Evolutionary conservation across 805 yeast species (phyloP), one percentile per base, ranked within the genome.

Genomic region (Zygotorulaspora florentina): DNA sequence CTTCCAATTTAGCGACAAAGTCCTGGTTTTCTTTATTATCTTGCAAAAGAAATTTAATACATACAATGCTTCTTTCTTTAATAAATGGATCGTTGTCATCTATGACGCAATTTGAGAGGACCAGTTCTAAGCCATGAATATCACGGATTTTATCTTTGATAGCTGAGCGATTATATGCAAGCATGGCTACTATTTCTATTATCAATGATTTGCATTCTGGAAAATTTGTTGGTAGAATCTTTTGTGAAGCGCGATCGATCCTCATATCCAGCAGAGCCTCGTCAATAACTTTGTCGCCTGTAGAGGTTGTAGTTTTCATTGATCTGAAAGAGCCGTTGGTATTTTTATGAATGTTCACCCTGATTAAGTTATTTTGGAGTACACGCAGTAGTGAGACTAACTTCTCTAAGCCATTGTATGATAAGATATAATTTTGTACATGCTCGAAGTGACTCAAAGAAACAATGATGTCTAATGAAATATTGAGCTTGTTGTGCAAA

Each of bases 81-180:
- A 86, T 83, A 48, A 75, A 91, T 0, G 97, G 98, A 62, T 93
- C 95, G 60, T 86, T 80, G 37, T 81, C 83, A 62, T 91, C 98
- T 42, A 93, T 81, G 33, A 85, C 78, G 67, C 97, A 90, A 51
- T 83, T 84, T 7, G 90, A 84, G 18, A 91, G 68, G 0, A 90
- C 73, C 15, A 87, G 65, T 43, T 81, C 87, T 11, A 91, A 62
- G 0, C 88, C 95, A 38, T 84, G 86, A 0, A 71, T 54, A 25
- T 75, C 75, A 39, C 97, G 69, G 29, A 86, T 69, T 35, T 66
- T 61, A 46, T 90, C 91, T 60, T 91, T 96, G 4, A 79, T 75
- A 4, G 69, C 69, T 37, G 64, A 68, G 38, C 80, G 74, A 0
- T 74, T 68, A 51, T 74, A 74, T 0, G 77, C 72, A 39, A 89